Base-by-base conservation (phyloP, 1,284 basidiomycete species). In the Cerioporus squamosus region DNA sequence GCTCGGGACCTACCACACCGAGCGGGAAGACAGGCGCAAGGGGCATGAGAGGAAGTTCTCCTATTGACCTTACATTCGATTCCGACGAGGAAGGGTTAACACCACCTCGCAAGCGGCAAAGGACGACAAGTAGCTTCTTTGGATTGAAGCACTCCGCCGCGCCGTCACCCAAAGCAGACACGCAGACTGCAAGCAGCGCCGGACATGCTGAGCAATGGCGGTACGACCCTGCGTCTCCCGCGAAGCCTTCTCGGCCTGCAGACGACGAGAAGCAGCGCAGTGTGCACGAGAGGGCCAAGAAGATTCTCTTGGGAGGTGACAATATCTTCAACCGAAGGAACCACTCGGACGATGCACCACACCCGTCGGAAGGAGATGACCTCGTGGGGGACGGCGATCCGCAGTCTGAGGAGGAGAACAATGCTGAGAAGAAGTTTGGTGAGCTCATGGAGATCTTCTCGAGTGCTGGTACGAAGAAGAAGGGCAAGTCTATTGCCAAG, bases 21-120 rank as follows among this genome's bases (percentile, higher is more conserved):
- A 77, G 74, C 49, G 31, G 40, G 10, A 44, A 9, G 17, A 17
- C 45, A 17, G 40, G 18, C 40, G 52, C 39, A 17, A 55, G 53
- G 49, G 20, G 26, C 38, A 63, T 59, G 48, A 57, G 79, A 36
- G 57, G 72, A 12, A 64, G 53, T 47, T 74, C 78, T 10, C 77
- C 79, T 20, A 81, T 88, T 52, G 87, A 89, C 73, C 71, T 87
- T 58, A 85, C 87, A 8, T 49, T 70, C 15, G 79, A 80, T 45
- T 71, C 71, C 1, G 79, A 77, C 26, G 69, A 72, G 48, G 75
- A 74, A 24, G 70, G 66, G 1, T 12, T 6, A 5, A 44, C 47
- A 29, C 69, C 65, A 33, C 77, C 72, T 7, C 68, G 73, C 8
- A 75, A 77, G 64, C 79, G 79, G 65, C 57, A 51, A 51, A 78